Percentiles rank a stretch among this genome's conserved stretches.
Evolutionary conservation across 1,284 basidiomycete genomes (phyloP).

Genomic region (Inonotus obliquus): DNA sequence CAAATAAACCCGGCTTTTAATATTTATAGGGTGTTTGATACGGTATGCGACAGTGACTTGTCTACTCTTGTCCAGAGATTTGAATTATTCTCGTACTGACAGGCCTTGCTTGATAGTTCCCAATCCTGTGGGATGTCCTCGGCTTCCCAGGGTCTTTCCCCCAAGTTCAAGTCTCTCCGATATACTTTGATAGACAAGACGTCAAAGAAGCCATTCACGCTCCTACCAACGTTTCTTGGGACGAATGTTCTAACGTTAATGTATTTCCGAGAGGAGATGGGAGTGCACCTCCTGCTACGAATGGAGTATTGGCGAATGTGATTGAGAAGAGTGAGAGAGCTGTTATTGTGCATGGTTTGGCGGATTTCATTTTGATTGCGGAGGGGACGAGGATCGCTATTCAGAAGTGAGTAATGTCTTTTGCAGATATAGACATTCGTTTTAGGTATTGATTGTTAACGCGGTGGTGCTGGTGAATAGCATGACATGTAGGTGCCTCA

Average conservation of each 20-base stretch:
- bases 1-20: constrained; percentile 53
- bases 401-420: constrained; percentile 29
- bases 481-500: constrained; percentile 56
- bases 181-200: constrained; percentile 66
- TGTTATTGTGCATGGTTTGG: constrained; percentile 69
- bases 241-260: constrained; percentile 53
- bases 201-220: constrained; percentile 75
- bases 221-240: constrained; percentile 55
- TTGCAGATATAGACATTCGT: too few species aligned
- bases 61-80: too few species aligned
- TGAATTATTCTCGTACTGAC: too few species aligned
- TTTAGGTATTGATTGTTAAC: neutral
- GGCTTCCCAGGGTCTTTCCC: constrained; percentile 71
- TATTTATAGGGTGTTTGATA: constrained; percentile 66
- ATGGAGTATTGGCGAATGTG: constrained; percentile 57
- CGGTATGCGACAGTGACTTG: too few species aligned
- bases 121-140: constrained; percentile 69
- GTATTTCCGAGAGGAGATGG: constrained; percentile 56
- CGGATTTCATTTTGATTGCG: constrained; percentile 66
- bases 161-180: constrained; percentile 37
- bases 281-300: constrained; percentile 57
- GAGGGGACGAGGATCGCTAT: constrained; percentile 45
- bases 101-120: constrained; percentile 33
- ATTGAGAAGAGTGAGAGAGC: constrained; percentile 70
- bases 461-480: constrained; percentile 29